Evolutionary conservation across 1,284 basidiomycete species (phyloP), one percentile per base, ranked within the genome.

Genomic region (Rhodotorula glutinis): DNA sequence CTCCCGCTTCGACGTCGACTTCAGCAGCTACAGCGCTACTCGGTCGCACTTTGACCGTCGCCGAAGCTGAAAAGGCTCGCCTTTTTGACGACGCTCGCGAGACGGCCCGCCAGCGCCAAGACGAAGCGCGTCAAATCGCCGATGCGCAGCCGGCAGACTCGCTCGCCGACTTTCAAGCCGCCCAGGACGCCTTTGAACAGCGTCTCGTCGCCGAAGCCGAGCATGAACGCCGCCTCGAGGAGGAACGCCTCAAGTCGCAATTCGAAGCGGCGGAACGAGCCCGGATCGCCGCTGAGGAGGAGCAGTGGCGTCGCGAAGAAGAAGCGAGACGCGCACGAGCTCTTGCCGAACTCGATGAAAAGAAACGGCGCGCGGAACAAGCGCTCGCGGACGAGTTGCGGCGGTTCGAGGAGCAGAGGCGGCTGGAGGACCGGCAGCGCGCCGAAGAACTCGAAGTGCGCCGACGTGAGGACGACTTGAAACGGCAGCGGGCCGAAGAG

Each of bases 101-200:
- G 55, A 58, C 41, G 8, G 70, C 70, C 0, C 55, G 59, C 0
- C 49, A 19, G 0, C 57, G 66, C 0, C 70, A 71, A 17, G 70
- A 71, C 41, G 69, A 71, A 25, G 69, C 69, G 1, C 65, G 63
- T 67, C 25, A 65, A 67, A 52, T 53, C 52, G 17, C 63, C 57
- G 59, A 68, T 62, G 38, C 49, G 49, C 33, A 27, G 17, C 43
- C 43, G n/a, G n/a, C n/a, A n/a, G n/a, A n/a, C n/a, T n/a, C n/a
- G 9, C 43, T 44, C 43, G 43, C 43, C 49, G 66, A 68, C 25
- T 64, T 65, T 25, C 60, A 62, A 21, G 60, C 56, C 44, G 53
- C 58, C 33, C 57, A 67, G 38, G 40, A 63, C 21, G 65, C 63
- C 19, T 65, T 56, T 46, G 65, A 67, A 9, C 53, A 58, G 21